Base-by-base conservation (phyloP, 176 grass and related monocot genomes). In the Bolboschoenus planiculmis region DNA sequence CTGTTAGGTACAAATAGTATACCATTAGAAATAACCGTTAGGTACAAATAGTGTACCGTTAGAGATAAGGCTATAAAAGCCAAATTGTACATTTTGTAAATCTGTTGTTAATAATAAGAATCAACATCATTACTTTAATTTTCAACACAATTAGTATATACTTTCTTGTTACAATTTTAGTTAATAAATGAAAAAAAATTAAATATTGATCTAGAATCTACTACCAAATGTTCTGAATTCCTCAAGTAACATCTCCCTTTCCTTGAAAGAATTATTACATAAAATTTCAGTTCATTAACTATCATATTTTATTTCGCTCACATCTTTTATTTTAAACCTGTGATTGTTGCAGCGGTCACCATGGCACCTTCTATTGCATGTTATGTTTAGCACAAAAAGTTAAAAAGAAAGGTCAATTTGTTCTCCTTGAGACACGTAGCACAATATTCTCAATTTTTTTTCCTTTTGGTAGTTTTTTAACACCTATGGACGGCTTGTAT, bases 401-500 rank as follows among this genome's bases (percentile, higher is more conserved):
- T 60, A 20, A 23, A 42, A 31, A 13, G 85, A 72, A 20, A 37
- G 29, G 30, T 85, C 80, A 91, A 85, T 47, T 66, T 79, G 37
- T 68, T 58, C 15, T 2, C 3, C 36, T 86, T 37, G 26, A 63
- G 59, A 66, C 78, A 68, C 67, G 59, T 81, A 46, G 23, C 61
- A 83, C 77, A 80, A 71, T 83, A 81, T 44, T 35, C 87, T 80
- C 89, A 80, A 80, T 74, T 61, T 15, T 62, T 2, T 74, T 62
- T 42, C 44, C 1, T 82, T 61, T 27, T 88, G 72, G 78, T 50
- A 20, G 15, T 80, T 83, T 11, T 24, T 50, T 80, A 56, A 83
- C 53, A 87, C 80, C 86, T 83, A 86, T 67, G 82, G 78, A 27
- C 84, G 73, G 56, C 81, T 85, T 50, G 85, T 87, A 76, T 83